phyloP scores from a whole-genome alignment of 2,329 filamentous ascomycete species.

The Hymenoscyphus fraxineus region DNA sequence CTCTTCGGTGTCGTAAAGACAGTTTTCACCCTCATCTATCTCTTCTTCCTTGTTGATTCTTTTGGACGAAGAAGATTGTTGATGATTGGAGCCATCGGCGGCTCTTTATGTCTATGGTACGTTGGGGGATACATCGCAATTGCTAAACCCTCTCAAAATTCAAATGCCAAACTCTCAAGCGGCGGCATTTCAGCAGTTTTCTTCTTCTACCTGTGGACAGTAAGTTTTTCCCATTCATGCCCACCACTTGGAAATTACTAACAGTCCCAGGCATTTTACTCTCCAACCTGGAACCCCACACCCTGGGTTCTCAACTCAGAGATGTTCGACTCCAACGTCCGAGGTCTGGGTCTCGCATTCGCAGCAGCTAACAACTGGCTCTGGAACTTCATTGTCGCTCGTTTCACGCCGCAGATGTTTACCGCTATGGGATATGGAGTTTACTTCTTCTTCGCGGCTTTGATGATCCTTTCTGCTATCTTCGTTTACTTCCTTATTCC shows the following conservation, averaged over 20 bases:
- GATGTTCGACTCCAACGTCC: slow-evolving; percentile 69
- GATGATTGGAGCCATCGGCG: slow-evolving; percentile 59
- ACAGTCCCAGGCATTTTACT: slow-evolving; percentile 54
- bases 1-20: slow-evolving; percentile 78
- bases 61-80: slow-evolving; percentile 60
- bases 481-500: slow-evolving; percentile 62
- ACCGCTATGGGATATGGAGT: slow-evolving; percentile 57
- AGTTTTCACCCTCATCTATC: slow-evolving; percentile 62
- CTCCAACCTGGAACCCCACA: slow-evolving; percentile 67
- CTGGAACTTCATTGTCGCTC: slow-evolving; percentile 63
- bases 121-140: slow-evolving; percentile 59
- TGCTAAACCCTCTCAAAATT: slow-evolving; percentile 38
- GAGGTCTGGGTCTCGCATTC: slow-evolving; percentile 67
- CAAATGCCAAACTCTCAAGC: slow-evolving; percentile 23
- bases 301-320: slow-evolving; percentile 74
- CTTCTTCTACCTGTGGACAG: slow-evolving; percentile 72
- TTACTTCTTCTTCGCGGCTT: slow-evolving; percentile 64
- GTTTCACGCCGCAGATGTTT: slow-evolving; percentile 66
- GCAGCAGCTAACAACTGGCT: slow-evolving; percentile 69
- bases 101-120: slow-evolving; percentile 63
- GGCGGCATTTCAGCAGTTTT: slow-evolving; percentile 58
- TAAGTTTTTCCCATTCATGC: neutral
- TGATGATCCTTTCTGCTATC: slow-evolving; percentile 54
- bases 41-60: slow-evolving; percentile 64
- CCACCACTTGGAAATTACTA: neutral